phyloP scores from a whole-genome alignment of 73 alveolate species.

The Paramecium bursaria region DNA sequence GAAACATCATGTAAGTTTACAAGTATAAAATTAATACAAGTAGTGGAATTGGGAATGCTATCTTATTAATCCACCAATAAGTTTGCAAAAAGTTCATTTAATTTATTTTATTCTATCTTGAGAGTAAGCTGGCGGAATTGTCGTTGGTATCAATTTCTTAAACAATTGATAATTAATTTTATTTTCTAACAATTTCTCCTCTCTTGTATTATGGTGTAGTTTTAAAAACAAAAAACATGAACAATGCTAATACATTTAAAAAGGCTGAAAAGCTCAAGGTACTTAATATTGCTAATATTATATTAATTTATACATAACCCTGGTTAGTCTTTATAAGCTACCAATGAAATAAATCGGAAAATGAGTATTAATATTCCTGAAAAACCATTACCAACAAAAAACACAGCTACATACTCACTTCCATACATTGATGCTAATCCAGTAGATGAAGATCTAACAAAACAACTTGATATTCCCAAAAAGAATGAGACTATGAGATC shows the following conservation, averaged over 20 bases:
- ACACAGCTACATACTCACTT: slow-evolving; percentile 20
- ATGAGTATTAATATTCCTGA: slow-evolving; percentile 35
- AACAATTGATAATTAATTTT: too few relatives aligned
- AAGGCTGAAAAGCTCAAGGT: slow-evolving; percentile 10
- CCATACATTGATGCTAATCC: slow-evolving; percentile 38
- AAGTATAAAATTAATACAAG: slow-evolving; percentile 31
- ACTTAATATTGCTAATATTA: slow-evolving; percentile 8
- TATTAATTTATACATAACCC: neutral
- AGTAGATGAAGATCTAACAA: neutral
- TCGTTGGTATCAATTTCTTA: neutral
- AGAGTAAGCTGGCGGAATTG: neutral
- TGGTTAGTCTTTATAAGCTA: neutral
- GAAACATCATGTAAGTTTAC: slow-evolving; percentile 71
- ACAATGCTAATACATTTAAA: slow-evolving; percentile 10
- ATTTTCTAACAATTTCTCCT: too few relatives aligned
- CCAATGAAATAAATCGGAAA: slow-evolving; percentile 36
- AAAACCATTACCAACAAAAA: slow-evolving; percentile 48
- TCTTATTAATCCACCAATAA: slow-evolving; percentile 41
- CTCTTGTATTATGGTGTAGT: slow-evolving; percentile 18
- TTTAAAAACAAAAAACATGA: slow-evolving; percentile 20
- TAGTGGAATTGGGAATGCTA: slow-evolving; percentile 66
- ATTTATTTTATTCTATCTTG: neutral
- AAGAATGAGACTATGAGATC: neutral
- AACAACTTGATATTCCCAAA: slow-evolving; percentile 15
- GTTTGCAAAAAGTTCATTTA: slow-evolving; percentile 34